Percentiles rank a stretch among this genome's conserved stretches.
Evolutionary conservation across 306 rosid genomes (phyloP).

Genomic region (Vigna reflexopilosa): DNA sequence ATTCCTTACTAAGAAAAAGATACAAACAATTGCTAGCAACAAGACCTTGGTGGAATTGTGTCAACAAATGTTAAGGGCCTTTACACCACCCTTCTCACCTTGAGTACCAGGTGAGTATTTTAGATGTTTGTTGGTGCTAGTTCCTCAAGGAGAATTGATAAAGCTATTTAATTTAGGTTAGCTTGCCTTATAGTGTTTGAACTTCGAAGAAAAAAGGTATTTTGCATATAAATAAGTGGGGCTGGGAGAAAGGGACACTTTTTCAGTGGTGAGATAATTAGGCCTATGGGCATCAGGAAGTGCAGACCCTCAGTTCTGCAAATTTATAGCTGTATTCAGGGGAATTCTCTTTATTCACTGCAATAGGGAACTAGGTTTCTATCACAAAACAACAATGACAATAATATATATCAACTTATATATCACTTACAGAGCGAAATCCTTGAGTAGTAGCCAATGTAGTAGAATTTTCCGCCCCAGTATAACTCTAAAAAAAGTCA

Average conservation of each 20-base stretch:
- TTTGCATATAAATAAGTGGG: neutral
- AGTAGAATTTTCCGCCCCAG: slow-evolving; percentile 74
- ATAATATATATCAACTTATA: slow-evolving; percentile 41
- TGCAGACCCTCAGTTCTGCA: neutral
- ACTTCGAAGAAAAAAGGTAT: neutral
- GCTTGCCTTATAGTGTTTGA: neutral
- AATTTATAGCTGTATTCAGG: neutral
- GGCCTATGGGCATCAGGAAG: neutral
- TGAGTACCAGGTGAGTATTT: neutral
- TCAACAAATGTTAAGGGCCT: neutral
- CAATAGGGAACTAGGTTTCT: neutral
- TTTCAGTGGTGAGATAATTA: neutral
- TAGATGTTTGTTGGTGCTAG: neutral
- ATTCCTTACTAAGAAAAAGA: neutral
- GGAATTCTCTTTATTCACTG: neutral
- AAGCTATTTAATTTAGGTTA: neutral
- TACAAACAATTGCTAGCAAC: neutral
- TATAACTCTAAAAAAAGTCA: slow-evolving; percentile 66
- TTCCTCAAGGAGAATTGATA: neutral
- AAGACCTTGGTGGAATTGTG: neutral
- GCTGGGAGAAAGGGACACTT: neutral
- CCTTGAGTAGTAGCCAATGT: slow-evolving; percentile 69
- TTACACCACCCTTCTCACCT: neutral
- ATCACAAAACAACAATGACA: neutral
- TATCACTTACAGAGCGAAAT: slow-evolving; percentile 76